Evolutionary conservation across 495 filamentous ascomycete species (phyloP).

Genomic region (Saxophila tyrrhenica): DNA sequence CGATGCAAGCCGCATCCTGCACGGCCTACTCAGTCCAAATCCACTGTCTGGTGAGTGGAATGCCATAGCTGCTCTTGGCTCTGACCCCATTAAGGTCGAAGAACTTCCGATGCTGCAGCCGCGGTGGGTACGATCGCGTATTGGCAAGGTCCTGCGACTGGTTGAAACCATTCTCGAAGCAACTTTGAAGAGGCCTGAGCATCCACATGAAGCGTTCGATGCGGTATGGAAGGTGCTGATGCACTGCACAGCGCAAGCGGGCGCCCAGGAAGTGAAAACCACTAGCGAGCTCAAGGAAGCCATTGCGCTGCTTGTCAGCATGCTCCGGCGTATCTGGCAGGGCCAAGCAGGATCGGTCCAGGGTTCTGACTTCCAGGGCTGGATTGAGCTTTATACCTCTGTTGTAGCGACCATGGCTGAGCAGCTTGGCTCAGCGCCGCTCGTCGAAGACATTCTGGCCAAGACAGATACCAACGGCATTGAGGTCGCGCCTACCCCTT

Average conservation of each 20-base stretch:
- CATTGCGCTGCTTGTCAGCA: conserved; percentile 55
- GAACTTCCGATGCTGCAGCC: conserved; percentile 72
- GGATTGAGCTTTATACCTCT: conserved; percentile 39
- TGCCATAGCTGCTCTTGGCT: conserved; percentile 46
- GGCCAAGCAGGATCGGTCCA: conserved; percentile 7
- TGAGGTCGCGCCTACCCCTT: conserved; percentile 28
- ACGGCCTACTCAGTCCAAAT: conserved; percentile 53
- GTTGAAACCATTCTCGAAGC: conserved; percentile 52
- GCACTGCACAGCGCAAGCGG: conserved; percentile 60
- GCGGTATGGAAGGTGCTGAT: conserved; percentile 53
- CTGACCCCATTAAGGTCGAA: conserved; percentile 41
- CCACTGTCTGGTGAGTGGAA: conserved; percentile 63
- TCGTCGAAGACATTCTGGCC: conserved; percentile 61
- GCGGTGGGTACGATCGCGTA: conserved; percentile 74
- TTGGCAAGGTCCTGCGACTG: conserved; percentile 46
- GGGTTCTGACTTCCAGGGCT: conserved; percentile 31
- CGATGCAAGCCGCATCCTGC: conserved; percentile 51
- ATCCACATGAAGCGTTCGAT: neutral
- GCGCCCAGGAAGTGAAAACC: conserved; percentile 81
- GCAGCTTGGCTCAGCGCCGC: conserved; percentile 58
- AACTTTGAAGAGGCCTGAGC: conserved; percentile 17
- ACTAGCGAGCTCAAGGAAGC: conserved; percentile 71
- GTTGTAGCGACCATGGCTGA: conserved; percentile 51
- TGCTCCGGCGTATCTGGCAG: conserved; percentile 59
- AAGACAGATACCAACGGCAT: conserved; percentile 16